Evolutionary conservation across 2,329 filamentous ascomycete species (phyloP), one percentile per base, ranked within the genome.

Genomic region (Pseudocercospora ulei): DNA sequence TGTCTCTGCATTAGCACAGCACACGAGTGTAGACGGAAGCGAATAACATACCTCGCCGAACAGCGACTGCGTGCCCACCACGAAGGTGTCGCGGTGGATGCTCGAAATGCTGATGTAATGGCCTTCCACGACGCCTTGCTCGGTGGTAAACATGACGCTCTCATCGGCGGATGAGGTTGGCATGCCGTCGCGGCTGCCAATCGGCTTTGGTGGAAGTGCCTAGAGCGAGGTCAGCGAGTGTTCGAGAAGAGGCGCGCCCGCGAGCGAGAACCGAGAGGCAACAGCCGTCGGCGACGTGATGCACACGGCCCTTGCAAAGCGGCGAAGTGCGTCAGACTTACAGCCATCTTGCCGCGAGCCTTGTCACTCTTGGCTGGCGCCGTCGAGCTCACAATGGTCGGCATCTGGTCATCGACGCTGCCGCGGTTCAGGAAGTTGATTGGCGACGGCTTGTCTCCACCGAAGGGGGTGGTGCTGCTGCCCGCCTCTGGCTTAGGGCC

Each of bases 101-200:
- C 37, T 33, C 3, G 13, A 24, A 26, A 55, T 34, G 38, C 44
- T 45, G 26, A 54, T 8, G 43, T 49, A 56, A 38, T 53, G 55
- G 19, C 45, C 44, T 22, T 24, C 34, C 48, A 47, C 13, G 12
- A 3, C 4, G 37, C 24, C 5, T 35, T 18, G 7, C n/a, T 7
- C 53, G 5, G 50, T 56, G 24, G 52, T 54, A 51, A 53, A 56
- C 31, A 16, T 18, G 12, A 45, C 40, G 7, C 11, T 16, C n/a
- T n/a, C n/a, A n/a, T n/a, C n/a, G n/a, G n/a, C 9, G 12, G 11
- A 5, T 2, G 23, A 20, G 16, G 8, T 26, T 3, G 28, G 5
- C 7, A 28, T 23, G 20, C n/a, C 38, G 18, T 33, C 28, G n/a
- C 30, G 44, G 14, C 48, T 52, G 29, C 52, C 52, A 25, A 55